Percentiles rank a stretch among this genome's conserved stretches.
Conservation (phyloP, 164 flowering plant genomes). For the Piper longum region DNA sequence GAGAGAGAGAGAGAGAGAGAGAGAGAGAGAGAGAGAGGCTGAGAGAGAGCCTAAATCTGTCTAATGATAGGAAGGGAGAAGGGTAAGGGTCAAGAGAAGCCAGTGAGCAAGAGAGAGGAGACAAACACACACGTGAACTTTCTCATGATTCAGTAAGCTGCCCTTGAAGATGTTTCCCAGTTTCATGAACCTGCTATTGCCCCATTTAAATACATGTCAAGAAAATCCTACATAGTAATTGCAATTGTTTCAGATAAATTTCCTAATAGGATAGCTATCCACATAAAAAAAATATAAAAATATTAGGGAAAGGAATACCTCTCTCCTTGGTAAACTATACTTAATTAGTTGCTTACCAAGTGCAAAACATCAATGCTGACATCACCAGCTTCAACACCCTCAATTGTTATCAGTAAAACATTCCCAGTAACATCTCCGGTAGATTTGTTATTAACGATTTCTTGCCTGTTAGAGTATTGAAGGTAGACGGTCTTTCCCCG, state of each 20-base stretch:
- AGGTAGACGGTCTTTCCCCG: constrained; percentile 91
- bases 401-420: constrained; percentile 88
- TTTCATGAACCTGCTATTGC: constrained; percentile 87
- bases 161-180: constrained; percentile 67
- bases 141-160: constrained; percentile 92
- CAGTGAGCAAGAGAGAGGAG: constrained; percentile 70
- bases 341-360: constrained; percentile 48
- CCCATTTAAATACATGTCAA: constrained; percentile 87
- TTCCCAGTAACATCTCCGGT: constrained; percentile 89
- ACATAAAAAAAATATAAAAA: constrained; percentile 2
- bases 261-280: constrained; percentile 8
- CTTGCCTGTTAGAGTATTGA: constrained; percentile 93
- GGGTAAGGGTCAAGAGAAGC: constrained; percentile 48
- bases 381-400: constrained; percentile 74
- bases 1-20: background rate
- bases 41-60: constrained; percentile 14
- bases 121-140: constrained; percentile 96
- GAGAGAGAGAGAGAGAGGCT: constrained; percentile 16
- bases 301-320: constrained; percentile 9
- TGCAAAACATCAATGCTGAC: constrained; percentile 95
- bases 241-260: constrained; percentile 24
- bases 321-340: constrained; percentile 7
- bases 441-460: constrained; percentile 88
- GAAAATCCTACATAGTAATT: constrained; percentile 28
- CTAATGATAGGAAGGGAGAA: constrained; percentile 27